phyloP scores from a whole-genome alignment of 139 green algal species.

The Protoeuglena noctilucae region DNA sequence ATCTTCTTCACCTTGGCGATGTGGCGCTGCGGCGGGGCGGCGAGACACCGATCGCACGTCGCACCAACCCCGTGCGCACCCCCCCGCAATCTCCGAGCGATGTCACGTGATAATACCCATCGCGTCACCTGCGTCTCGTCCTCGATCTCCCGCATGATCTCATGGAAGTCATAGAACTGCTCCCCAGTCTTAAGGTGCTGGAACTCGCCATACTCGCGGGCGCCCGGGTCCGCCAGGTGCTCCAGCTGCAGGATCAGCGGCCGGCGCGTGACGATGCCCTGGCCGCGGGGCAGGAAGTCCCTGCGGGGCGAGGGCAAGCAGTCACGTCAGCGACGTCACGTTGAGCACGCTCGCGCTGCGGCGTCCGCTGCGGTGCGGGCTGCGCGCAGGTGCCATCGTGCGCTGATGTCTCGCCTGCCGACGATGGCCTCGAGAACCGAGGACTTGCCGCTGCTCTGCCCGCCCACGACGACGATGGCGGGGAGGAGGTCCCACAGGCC shows the following conservation, averaged over 20 bases:
- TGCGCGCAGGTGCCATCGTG: too few species aligned
- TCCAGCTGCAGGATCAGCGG: slow-evolving; percentile 82
- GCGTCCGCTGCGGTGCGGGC: too few species aligned
- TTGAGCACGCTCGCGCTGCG: too few species aligned
- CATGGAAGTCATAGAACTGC: slow-evolving; percentile 70
- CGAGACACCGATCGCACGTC: too few species aligned
- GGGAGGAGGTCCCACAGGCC: slow-evolving; percentile 65
- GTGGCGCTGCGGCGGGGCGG: slow-evolving; percentile 71
- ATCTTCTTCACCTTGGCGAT: slow-evolving; percentile 41
- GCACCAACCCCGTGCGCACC: slow-evolving; percentile 81
- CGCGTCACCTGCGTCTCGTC: too few species aligned
- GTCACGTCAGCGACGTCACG: background rate
- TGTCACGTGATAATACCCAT: background rate
- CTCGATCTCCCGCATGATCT: too few species aligned
- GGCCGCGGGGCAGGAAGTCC: slow-evolving; percentile 82
- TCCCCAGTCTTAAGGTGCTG: slow-evolving; percentile 51
- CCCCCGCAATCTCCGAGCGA: background rate
- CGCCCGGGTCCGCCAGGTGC: slow-evolving; percentile 49
- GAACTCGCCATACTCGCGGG: slow-evolving; percentile 78
- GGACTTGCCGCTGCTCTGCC: slow-evolving; percentile 79
- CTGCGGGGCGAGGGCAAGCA: too few species aligned
- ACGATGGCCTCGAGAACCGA: slow-evolving; percentile 90
- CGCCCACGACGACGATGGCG: slow-evolving; percentile 79
- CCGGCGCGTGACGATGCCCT: slow-evolving; percentile 81
- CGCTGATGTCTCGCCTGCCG: too few species aligned